Conservation (phyloP, 2,329 filamentous ascomycete genomes). For the Sphaceloma murrayae region DNA sequence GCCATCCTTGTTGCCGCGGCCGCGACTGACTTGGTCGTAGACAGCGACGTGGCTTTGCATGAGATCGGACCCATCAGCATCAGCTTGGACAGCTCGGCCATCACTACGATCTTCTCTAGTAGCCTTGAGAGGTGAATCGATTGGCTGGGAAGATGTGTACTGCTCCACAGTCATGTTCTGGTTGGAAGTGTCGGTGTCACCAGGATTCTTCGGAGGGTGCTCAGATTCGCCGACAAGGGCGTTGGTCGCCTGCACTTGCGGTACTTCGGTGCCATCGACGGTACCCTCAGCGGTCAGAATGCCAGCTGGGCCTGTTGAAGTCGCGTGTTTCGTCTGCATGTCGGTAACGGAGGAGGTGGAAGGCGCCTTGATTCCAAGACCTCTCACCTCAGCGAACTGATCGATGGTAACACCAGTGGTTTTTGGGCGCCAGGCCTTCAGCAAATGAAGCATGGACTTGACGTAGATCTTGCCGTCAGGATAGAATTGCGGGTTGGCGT, state of each 20-base stretch:
- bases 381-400: not conserved
- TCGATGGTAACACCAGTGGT: not conserved
- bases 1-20: slow-evolving; percentile 8
- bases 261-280: no score
- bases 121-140: no score
- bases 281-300: no score
- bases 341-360: no score
- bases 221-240: not conserved
- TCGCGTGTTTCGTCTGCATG: no score
- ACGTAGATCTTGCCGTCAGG: slow-evolving; percentile 6
- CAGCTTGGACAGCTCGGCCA: no score
- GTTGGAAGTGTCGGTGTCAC: not conserved
- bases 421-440: not conserved
- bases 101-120: no score
- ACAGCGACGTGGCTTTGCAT: not conserved
- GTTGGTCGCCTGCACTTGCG: no score
- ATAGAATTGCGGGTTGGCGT: slow-evolving; percentile 12
- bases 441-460: slow-evolving; percentile 6
- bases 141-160: not conserved
- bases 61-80: no score
- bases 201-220: not conserved
- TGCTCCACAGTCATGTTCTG: not conserved
- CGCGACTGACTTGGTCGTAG: slow-evolving; percentile 5
- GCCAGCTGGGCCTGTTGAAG: no score
- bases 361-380: not conserved